Evolutionary conservation across 306 rosid genomes (phyloP), one percentile per base, ranked within the genome.

Genomic region (Sicyos edulis): DNA sequence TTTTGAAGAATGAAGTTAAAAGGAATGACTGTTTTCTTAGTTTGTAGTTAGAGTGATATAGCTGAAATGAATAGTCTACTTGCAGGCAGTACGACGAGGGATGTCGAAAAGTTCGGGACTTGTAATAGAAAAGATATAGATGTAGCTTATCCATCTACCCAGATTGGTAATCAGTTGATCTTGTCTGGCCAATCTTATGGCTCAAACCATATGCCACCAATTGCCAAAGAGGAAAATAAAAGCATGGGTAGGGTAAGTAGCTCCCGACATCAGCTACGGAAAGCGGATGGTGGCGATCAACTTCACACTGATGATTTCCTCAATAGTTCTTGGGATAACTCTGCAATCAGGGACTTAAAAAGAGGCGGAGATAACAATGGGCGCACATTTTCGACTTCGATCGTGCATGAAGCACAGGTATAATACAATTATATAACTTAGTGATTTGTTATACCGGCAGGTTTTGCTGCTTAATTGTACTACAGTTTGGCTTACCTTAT

Each of bases 391-490:
- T 17, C 93, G 44, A 70, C 84, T 53, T 75, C 96, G 50, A 84
- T 69, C 75, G 80, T 78, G 56, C 70, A 84, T 72, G 92, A 87
- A 68, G 61, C 82, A 62, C 88, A 83, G 85, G 97, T 91, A 82
- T 13, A 47, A 3, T 91, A 80, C 16, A 47, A 3, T 62, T 21
- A 3, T 91, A 81, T 13, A 47, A 2, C 71, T 21, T 58, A n/a
- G 12, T 20, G 20, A 47, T 52, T 63, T 59, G 9, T 53, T 49
- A 37, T 11, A 32, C 12, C 10, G n/a, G 72, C 20, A 63, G 51
- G 54, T 65, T 4, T n/a, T 47, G 3, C 24, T n/a, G 55, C 16
- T 44, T 66, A 75, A 77, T 75, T 75, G 65, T 42, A 20, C 20
- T 47, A 13, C 3, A 0, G 34, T 37, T 66, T 22, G 37, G 42